phyloP scores from a whole-genome alignment of 2,329 filamentous ascomycete species.

The Pseudogymnoascus sp. region DNA sequence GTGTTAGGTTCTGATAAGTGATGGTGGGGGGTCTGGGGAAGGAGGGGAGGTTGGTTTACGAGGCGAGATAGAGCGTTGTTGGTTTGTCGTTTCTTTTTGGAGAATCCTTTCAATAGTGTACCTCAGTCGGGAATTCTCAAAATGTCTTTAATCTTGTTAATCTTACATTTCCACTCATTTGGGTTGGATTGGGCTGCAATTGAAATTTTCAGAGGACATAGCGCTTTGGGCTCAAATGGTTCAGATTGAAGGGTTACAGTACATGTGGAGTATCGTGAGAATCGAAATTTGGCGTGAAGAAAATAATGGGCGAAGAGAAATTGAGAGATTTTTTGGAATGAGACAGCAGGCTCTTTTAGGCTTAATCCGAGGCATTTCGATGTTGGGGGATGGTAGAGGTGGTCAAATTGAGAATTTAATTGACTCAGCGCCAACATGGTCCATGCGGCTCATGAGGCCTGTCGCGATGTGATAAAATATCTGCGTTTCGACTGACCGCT shows the following conservation, averaged over 20 bases:
- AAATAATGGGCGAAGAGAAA: background rate
- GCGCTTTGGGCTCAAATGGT: background rate
- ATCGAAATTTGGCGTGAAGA: background rate
- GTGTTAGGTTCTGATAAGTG: background rate
- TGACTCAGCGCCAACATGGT: background rate
- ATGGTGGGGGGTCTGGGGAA: background rate
- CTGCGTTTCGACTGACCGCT: background rate
- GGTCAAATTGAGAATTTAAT: background rate
- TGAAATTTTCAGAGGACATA: background rate
- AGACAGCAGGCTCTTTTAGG: background rate
- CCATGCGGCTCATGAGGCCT: background rate
- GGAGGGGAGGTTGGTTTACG: background rate
- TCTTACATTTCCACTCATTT: background rate
- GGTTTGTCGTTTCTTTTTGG: background rate
- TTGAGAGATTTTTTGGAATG: background rate
- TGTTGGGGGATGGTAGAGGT: background rate
- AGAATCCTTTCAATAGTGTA: background rate
- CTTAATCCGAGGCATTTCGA: background rate
- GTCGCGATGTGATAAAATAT: background rate
- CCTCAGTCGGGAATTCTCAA: background rate
- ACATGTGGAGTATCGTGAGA: background rate
- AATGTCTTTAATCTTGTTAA: background rate
- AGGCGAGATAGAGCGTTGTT: background rate
- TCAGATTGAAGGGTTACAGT: slow-evolving; percentile 1
- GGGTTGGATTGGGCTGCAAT: slow-evolving; percentile 3